Evolutionary conservation across 352 stramenopile species (phyloP), one percentile per base, ranked within the genome.

Genomic region (Pythium sukuiense): DNA sequence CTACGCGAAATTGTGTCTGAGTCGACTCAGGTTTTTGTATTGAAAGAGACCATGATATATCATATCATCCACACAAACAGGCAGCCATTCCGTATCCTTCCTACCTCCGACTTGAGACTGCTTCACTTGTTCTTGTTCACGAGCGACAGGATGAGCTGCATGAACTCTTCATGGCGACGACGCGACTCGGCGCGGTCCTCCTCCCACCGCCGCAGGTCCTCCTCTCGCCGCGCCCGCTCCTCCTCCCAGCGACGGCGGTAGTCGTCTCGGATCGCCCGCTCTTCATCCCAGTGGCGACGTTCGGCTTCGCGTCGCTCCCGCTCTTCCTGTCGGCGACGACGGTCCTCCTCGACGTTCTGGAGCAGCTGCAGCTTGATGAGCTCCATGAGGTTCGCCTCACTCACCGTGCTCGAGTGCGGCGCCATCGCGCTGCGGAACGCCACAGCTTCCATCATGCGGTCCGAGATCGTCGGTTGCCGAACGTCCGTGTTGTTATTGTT

Each of bases 331-430:
- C 57, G 55, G 3, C 63, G 63, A 0, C 56, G 48, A 8, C 63
- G 63, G n/a, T 70, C 55, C 27, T 70, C 63, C 52, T 70, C 63
- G 5, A 70, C 30, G 24, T 55, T 64, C 30, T 70, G 63, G 3
- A 70, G 56, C 3, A 70, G 56, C 39, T 70, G 63, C 56, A 70
- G 39, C 63, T 70, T 70, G 49, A 70, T 70, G 35, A 70, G 56
- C 48, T 70, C 55, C 18, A 70, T 58, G 27, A 70, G 39, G 16
- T 70, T 41, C 30, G 48, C 24, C 3, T 69, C 55, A n/a, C n/a
- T 48, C 20, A 20, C 46, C 8, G n/a, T 26, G 35, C 32, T 29
- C 43, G 33, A 3, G 29, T 29, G 14, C 6, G 8, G 13, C 16
- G 20, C 5, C 6, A 18, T 48, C 45, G 41, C n/a, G 3, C 20